phyloP scores from a whole-genome alignment of 371 early-diverging fungal species.

The Mortierella sp. region DNA sequence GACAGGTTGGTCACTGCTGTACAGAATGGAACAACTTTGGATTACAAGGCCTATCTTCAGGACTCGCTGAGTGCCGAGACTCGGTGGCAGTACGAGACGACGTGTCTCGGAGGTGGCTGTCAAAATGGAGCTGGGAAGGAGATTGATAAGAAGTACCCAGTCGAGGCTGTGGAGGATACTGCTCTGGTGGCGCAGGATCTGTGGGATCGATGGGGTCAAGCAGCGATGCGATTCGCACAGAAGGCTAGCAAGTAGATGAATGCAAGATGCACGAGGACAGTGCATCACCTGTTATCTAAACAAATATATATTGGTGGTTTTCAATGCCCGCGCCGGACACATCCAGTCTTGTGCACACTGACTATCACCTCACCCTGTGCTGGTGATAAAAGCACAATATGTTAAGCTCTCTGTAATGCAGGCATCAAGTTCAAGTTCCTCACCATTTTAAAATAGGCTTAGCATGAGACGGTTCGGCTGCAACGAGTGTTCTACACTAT shows the following conservation, averaged over 20 bases:
- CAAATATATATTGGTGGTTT: too few relatives aligned
- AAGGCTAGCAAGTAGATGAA: constrained; percentile 2
- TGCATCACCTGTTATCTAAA: too few relatives aligned
- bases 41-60: constrained; percentile 15
- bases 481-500: too few relatives aligned
- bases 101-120: constrained; percentile 15
- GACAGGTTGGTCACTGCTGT: constrained; percentile 24
- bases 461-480: too few relatives aligned
- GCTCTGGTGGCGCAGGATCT: constrained; percentile 24
- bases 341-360: too few relatives aligned
- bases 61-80: constrained; percentile 21
- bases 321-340: too few relatives aligned
- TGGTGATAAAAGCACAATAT: too few relatives aligned
- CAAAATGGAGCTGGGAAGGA: neutral
- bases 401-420: too few relatives aligned
- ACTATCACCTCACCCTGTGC: too few relatives aligned
- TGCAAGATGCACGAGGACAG: too few relatives aligned
- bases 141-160: constrained; percentile 12
- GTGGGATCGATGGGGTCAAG: constrained; percentile 30
- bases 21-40: neutral
- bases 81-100: constrained; percentile 15
- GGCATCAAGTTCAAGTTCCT: too few relatives aligned
- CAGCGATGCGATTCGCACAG: constrained; percentile 16
- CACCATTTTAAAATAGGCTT: too few relatives aligned
- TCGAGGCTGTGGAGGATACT: constrained; percentile 25